Evolutionary conservation across 805 yeast genomes (phyloP), one percentile per base, ranked within the genome.

Genomic region (Myxozyma sirexii): DNA sequence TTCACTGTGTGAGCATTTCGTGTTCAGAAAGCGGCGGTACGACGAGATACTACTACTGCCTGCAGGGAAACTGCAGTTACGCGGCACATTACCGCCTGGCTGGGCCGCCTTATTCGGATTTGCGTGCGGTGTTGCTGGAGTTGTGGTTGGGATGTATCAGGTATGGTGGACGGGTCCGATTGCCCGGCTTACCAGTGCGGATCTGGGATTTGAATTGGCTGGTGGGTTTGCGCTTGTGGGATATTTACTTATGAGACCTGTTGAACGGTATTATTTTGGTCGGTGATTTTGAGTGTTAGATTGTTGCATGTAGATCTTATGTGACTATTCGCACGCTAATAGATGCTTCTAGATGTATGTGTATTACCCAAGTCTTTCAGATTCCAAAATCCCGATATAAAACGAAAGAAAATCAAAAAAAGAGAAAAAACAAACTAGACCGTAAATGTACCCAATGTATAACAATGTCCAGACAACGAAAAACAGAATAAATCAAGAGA

Each of bases 91-190:
- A 64, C 96, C 96, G 43, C 74, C 85, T 39, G 97, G 97, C 57
- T 67, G 75, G 55, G 96, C 97, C 1, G 96, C 96, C 64, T 74
- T 83, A 17, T 73, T 84, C 66, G 97, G 88, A 2, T 85, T 91
- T 79, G 80, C 88, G 73, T 83, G 86, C 66, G 97, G 96, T 72
- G 86, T 81, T 48, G 92, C 87, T 33, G 97, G 97, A 73, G 88
- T 85, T 43, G 96, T 84, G 8, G 60, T 88, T 49, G 97, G 97
- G 67, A 90, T 92, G 96, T 78, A 80, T 71, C 96, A 90, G 77
- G 81, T 82, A 3, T 91, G 96, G 90, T 92, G 86, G 79, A 72
- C 72, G 17, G 97, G 97, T 69, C 86, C 82, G 48, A 69, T 90
- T 67, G 91, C 84, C 42, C 71, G 69, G 42, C 74, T 69, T 12